Conservation (phyloP, 495 filamentous ascomycete genomes). For the Cairneyella variabilis region DNA sequence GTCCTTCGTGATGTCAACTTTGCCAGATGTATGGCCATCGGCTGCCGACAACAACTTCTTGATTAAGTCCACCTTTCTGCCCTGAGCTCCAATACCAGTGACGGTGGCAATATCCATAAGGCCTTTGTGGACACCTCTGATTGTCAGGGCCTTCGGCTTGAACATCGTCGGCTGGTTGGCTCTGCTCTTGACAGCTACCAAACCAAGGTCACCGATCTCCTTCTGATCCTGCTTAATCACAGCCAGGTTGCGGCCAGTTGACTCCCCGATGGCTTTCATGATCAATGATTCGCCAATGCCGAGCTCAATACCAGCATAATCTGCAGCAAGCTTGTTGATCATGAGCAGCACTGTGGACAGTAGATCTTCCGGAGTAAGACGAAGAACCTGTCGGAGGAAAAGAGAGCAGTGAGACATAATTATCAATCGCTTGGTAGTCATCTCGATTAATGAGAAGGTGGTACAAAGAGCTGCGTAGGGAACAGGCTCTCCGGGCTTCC, state of each 20-base stretch:
- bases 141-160: constrained; percentile 86
- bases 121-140: constrained; percentile 82
- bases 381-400: constrained; percentile 88
- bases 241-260: constrained; percentile 78
- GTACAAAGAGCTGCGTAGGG: constrained; percentile 94
- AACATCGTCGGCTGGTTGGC: constrained; percentile 96
- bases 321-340: constrained; percentile 96
- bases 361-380: constrained; percentile 84
- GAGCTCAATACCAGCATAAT: constrained; percentile 92
- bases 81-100: constrained; percentile 82
- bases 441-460: constrained; percentile 89
- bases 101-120: constrained; percentile 84
- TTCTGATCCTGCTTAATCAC: constrained; percentile 93
- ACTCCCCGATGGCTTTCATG: constrained; percentile 97
- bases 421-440: constrained; percentile 84
- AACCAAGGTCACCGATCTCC: constrained; percentile 89
- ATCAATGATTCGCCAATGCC: constrained; percentile 96
- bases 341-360: constrained; percentile 86
- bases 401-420: constrained; percentile 85
- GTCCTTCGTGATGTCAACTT: constrained; percentile 85
- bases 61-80: constrained; percentile 87
- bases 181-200: constrained; percentile 92
- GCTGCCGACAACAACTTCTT: constrained; percentile 90
- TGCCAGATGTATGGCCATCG: constrained; percentile 65
- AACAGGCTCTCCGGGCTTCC: constrained; percentile 81